These are phyloP conservation scores for Abrus pulchellus DNA, from an alignment of 306 rosid genomes.

Conservation along the genomic window DNA sequence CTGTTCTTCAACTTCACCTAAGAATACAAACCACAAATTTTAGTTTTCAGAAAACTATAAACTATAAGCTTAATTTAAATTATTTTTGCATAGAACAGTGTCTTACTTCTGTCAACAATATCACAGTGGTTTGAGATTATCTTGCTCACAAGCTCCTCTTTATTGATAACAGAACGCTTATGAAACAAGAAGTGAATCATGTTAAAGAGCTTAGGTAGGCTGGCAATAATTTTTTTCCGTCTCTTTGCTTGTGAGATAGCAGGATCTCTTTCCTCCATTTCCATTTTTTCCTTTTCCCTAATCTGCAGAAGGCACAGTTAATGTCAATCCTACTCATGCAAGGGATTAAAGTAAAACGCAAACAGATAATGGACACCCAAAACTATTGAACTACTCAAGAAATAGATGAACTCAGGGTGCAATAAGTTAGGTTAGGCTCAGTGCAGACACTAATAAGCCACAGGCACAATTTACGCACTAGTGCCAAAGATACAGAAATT, in stretches of 20 bases:
- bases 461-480: background rate
- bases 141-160: conserved; percentile 79
- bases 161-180: conserved; percentile 65
- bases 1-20: conserved; percentile 84
- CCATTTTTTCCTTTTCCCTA: conserved; percentile 72
- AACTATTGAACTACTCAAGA: background rate
- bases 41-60: conserved; percentile 13
- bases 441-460: too few relatives aligned
- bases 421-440: background rate
- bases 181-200: conserved; percentile 71
- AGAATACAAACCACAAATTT: conserved; percentile 35
- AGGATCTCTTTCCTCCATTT: conserved; percentile 76
- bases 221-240: conserved; percentile 66
- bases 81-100: background rate
- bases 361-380: background rate
- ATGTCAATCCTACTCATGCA: conserved; percentile 15
- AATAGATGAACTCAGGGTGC: background rate
- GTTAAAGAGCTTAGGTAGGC: conserved; percentile 85
- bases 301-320: conserved; percentile 65
- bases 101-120: conserved; percentile 74
- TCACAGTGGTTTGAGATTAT: conserved; percentile 60
- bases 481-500: background rate
- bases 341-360: background rate
- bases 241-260: conserved; percentile 78
- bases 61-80: background rate